Evolutionary conservation across 352 stramenopile species (phyloP), one percentile per base, ranked within the genome.

Genomic region (Globisporangium okanoganense): DNA sequence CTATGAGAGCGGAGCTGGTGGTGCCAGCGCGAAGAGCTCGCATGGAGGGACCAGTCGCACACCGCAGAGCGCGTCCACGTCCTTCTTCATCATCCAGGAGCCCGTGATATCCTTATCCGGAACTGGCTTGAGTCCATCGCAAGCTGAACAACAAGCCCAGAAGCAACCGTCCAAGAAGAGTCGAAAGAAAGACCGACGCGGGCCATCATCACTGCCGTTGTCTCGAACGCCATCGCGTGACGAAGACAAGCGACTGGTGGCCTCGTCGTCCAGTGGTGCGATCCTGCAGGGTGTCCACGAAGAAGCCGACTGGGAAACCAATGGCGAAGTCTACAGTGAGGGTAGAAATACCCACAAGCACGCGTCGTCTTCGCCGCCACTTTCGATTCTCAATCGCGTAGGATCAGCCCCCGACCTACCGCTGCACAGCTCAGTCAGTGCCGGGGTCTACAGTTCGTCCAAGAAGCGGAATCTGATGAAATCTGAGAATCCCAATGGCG

Each of bases 21-120:
- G 27, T 25, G 2, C 25, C 24, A 43, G 31, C n/a, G 6, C n/a
- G 3, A 56, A 36, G n/a, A 29, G 41, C 25, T 61, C 59, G 0
- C 57, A 51, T 8, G 44, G 33, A 6, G 47, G 27, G 20, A 7
- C 8, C 12, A 16, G 25, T 33, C 18, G 47, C 25, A 49, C 31
- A 3, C 22, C 62, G 43, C 29, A 47, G 7, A 64, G 54, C 4
- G 22, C 67, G 20, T 66, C 72, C 0, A 62, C 76, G 1, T 76
- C 78, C 36, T 88, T 90, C 51, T 90, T 88, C 52, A 87, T 90
- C 49, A 79, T 90, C 50, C 78, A 87, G 36, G 78, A 90, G 53
- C 70, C 76, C 2, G 67, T 62, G 22, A 71, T 76, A n/a, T 61
- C 64, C 22, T 68, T 73, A n/a, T 70, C 55, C 3, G 73, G 72